A percentile compares a stretch with the other conserved stretches of the same genome.
Evolutionary conservation across 2,329 filamentous ascomycete species (phyloP).

Genomic region (Aurifilum marmelostoma): DNA sequence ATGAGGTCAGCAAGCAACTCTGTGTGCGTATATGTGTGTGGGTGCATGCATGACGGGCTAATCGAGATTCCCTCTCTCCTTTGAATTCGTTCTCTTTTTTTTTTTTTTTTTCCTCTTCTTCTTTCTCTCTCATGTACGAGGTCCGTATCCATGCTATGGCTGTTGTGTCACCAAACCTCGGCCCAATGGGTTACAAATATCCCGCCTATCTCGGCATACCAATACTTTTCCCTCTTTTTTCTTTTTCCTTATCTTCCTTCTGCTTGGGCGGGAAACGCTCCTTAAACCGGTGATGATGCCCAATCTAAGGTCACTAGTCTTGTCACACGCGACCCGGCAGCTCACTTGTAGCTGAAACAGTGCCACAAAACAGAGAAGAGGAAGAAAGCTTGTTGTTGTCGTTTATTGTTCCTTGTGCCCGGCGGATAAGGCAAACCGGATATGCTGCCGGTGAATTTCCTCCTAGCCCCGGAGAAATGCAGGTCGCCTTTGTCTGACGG

Average conservation of each 20-base stretch:
- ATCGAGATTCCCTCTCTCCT: neutral
- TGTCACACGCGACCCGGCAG: constrained; percentile 1
- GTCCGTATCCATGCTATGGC: neutral
- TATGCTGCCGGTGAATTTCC: neutral
- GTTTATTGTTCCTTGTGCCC: neutral
- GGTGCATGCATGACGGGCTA: neutral
- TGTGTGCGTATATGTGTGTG: neutral
- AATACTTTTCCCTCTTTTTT: neutral
- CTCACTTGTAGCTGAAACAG: constrained; percentile 22
- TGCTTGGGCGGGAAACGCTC: neutral
- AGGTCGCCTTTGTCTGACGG: constrained; percentile 21
- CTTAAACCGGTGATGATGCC: neutral
- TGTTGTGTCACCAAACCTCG: neutral
- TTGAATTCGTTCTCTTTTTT: neutral
- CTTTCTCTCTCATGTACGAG: neutral
- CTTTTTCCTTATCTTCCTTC: neutral
- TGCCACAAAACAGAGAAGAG: constrained; percentile 2
- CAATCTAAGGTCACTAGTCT: neutral
- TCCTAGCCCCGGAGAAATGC: constrained; percentile 3
- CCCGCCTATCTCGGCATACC: neutral
- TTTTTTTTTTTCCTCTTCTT: neutral
- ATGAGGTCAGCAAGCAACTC: neutral
- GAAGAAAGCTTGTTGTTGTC: neutral
- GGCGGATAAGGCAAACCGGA: neutral
- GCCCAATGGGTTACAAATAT: neutral